Percentiles rank a stretch among this genome's conserved stretches.
Evolutionary conservation across 768 basidiomycete genomes (phyloP).

Genomic region (Tylopilus intermedius): DNA sequence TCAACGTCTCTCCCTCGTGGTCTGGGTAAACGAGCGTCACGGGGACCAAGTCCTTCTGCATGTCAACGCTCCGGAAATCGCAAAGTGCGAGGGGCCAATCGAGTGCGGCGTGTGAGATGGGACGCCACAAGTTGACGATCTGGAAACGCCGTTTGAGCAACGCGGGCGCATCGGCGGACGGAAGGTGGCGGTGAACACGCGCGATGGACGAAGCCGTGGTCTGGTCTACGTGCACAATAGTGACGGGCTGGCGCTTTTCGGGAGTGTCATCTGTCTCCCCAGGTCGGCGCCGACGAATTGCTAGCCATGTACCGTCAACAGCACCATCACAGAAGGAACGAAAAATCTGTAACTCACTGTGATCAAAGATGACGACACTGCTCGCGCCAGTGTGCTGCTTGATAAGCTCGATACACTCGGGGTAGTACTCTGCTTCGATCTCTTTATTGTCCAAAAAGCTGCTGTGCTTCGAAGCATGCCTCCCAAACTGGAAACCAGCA

Average conservation of each 20-base stretch:
- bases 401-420: conserved; percentile 35
- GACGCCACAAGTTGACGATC: conserved; percentile 54
- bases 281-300: conserved; percentile 39
- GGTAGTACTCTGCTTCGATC: conserved; percentile 37
- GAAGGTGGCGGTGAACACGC: conserved; percentile 42
- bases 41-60: conserved; percentile 34
- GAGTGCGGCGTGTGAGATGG: conserved; percentile 40
- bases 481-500: conserved; percentile 34
- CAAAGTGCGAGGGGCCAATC: conserved; percentile 48
- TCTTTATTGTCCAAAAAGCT: conserved; percentile 33
- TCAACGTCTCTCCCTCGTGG: conserved; percentile 40
- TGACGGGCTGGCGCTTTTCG: conserved; percentile 32
- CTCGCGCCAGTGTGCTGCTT: conserved; percentile 38
- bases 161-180: conserved; percentile 34
- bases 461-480: conserved; percentile 20
- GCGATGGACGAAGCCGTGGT: conserved; percentile 36
- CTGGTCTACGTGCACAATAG: conserved; percentile 30
- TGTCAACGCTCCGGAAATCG: conserved; percentile 42
- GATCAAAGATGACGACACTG: conserved; percentile 38
- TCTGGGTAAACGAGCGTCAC: conserved; percentile 38
- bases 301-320: conserved; percentile 20
- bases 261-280: conserved; percentile 33
- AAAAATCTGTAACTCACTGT: conserved; percentile 25
- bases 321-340: background rate
- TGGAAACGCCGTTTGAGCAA: conserved; percentile 44